These are phyloP conservation scores for Usnea hakonensis DNA, from an alignment of 495 filamentous ascomycete genomes.

Conservation along the genomic window DNA sequence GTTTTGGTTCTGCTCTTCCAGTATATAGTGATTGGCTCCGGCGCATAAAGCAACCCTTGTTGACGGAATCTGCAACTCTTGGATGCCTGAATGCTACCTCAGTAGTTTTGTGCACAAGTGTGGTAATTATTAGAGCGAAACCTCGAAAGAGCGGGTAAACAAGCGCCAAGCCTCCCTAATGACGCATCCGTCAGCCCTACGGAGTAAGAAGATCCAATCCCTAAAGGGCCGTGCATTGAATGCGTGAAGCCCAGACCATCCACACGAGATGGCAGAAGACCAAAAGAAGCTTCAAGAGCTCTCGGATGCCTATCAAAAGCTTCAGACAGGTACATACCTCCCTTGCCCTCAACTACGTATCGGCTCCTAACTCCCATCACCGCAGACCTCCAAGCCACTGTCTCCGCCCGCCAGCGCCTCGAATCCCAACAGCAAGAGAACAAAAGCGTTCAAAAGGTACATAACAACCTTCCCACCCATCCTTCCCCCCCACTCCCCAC, in stretches of 20 bases:
- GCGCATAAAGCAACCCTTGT: neutral
- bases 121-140: neutral
- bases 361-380: neutral
- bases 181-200: neutral
- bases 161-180: neutral
- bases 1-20: neutral
- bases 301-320: slow-evolving; percentile 76
- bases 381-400: slow-evolving; percentile 65
- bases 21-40: neutral
- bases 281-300: slow-evolving; percentile 69
- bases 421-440: slow-evolving; percentile 95
- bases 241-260: too few relatives aligned
- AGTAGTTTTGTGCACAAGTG: neutral
- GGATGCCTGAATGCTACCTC: neutral
- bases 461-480: too few relatives aligned
- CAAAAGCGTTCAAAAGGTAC: slow-evolving; percentile 71
- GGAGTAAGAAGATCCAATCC: too few relatives aligned
- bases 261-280: slow-evolving; percentile 29
- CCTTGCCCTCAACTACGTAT: too few relatives aligned
- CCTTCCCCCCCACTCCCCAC: neutral
- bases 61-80: neutral
- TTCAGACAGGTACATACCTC: slow-evolving; percentile 61
- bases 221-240: too few relatives aligned
- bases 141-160: neutral
- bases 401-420: slow-evolving; percentile 82